These are phyloP conservation scores for Camelina laxa DNA, from an alignment of 345 rosid genomes.

Conservation along the genomic window DNA sequence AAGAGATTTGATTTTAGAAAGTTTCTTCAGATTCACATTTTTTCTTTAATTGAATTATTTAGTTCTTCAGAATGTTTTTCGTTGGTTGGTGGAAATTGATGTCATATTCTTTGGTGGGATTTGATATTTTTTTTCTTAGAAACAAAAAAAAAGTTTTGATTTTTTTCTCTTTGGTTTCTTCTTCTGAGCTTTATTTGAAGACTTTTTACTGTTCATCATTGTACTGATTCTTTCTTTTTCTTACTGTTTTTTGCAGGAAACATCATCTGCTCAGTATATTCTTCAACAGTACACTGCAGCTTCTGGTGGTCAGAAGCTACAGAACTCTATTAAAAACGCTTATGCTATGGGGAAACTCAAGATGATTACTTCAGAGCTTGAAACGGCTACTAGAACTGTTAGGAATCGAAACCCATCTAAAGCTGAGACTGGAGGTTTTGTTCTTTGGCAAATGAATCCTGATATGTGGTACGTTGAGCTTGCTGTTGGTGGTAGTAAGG, in stretches of 20 bases:
- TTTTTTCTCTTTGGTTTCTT: neutral
- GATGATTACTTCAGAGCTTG: conserved; percentile 80
- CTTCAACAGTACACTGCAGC: conserved; percentile 92
- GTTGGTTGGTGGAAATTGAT: conserved; percentile 40
- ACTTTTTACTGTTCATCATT: conserved; percentile 27
- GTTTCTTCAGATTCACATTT: neutral
- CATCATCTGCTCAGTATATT: conserved; percentile 90
- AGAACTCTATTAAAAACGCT: conserved; percentile 73
- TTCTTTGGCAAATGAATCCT: conserved; percentile 97
- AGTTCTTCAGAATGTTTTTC: conserved; percentile 27
- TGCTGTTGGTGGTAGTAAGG: conserved; percentile 84
- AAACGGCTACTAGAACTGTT: conserved; percentile 71
- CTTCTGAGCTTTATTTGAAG: neutral
- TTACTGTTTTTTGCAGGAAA: conserved; percentile 56
- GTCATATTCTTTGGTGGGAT: conserved; percentile 40
- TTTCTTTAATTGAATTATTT: neutral
- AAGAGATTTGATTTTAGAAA: neutral
- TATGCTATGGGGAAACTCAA: conserved; percentile 90
- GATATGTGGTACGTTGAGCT: conserved; percentile 97
- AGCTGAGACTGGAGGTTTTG: conserved; percentile 83
- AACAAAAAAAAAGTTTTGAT: neutral
- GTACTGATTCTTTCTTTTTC: neutral
- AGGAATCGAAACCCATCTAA: conserved; percentile 64
- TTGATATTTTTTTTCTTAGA: conserved; percentile 14
- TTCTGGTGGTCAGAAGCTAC: conserved; percentile 86